These are phyloP conservation scores for Thelonectria blattea DNA, from an alignment of 2,329 filamentous ascomycete genomes.

Conservation along the genomic window DNA sequence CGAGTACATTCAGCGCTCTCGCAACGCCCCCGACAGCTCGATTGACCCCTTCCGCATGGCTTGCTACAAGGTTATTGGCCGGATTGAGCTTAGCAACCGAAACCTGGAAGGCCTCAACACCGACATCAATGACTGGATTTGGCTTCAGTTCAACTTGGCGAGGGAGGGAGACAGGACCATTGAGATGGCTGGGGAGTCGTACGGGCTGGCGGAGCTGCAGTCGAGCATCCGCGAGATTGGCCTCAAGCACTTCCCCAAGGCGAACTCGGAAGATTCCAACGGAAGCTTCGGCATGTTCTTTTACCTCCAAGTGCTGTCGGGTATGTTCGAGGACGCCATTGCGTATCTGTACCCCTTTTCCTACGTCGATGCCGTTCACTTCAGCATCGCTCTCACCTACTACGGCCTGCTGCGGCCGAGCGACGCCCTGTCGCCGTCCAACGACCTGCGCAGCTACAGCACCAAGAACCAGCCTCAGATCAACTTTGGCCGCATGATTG, in stretches of 20 bases:
- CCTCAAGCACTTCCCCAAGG: slow-evolving; percentile 86
- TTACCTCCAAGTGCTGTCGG: slow-evolving; percentile 86
- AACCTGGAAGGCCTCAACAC: slow-evolving; percentile 67
- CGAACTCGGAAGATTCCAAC: slow-evolving; percentile 73
- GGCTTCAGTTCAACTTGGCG: slow-evolving; percentile 74
- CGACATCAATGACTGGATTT: slow-evolving; percentile 73
- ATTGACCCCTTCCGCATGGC: slow-evolving; percentile 96
- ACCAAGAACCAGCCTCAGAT: slow-evolving; percentile 78
- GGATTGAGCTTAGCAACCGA: slow-evolving; percentile 70
- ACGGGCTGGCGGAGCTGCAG: slow-evolving; percentile 72
- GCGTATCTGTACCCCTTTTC: slow-evolving; percentile 91
- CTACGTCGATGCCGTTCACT: slow-evolving; percentile 93
- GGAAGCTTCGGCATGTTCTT: slow-evolving; percentile 90
- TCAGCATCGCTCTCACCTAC: slow-evolving; percentile 85
- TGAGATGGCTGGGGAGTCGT: slow-evolving; percentile 70
- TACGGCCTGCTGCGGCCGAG: slow-evolving; percentile 89
- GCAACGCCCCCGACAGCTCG: slow-evolving; percentile 83
- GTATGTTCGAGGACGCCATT: slow-evolving; percentile 93
- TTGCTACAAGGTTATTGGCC: slow-evolving; percentile 96
- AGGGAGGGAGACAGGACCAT: slow-evolving; percentile 68
- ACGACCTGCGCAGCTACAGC: slow-evolving; percentile 71
- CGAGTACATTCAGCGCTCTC: slow-evolving; percentile 84
- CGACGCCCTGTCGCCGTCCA: slow-evolving; percentile 75
- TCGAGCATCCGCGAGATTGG: slow-evolving; percentile 87
- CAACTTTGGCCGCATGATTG: slow-evolving; percentile 92